Conservation (phyloP, 164 flowering plant genomes). For the Cinnamomum chago region DNA sequence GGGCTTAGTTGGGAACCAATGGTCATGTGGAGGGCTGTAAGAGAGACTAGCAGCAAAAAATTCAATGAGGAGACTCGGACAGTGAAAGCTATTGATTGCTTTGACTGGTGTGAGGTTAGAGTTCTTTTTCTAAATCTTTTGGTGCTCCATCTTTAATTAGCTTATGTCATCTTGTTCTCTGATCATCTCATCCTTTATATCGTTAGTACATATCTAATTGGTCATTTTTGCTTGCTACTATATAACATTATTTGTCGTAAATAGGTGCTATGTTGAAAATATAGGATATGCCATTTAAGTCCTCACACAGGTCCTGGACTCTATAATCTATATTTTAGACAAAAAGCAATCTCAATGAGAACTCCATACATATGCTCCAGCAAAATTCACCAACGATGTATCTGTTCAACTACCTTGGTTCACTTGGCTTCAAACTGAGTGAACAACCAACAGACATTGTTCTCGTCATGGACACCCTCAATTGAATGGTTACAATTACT, state of each 20-base stretch:
- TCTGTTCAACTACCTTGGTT: background rate
- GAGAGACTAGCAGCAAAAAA: constrained; percentile 36
- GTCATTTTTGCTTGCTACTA: background rate
- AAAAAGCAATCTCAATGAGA: background rate
- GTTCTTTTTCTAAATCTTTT: background rate
- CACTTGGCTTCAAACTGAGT: background rate
- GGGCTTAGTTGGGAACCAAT: constrained; percentile 93
- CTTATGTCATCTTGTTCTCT: background rate
- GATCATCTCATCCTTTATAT: background rate
- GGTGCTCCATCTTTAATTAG: background rate
- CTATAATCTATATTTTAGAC: background rate
- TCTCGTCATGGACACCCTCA: background rate
- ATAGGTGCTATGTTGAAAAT: background rate
- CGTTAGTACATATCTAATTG: background rate
- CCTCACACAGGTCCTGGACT: background rate
- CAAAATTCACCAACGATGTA: too few relatives aligned
- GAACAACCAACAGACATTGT: background rate
- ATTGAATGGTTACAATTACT: background rate
- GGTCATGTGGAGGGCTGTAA: constrained; percentile 82
- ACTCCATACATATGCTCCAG: background rate
- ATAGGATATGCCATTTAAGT: background rate
- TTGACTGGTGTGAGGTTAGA: constrained; percentile 82
- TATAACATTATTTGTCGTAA: too few relatives aligned
- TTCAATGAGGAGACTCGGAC: constrained; percentile 35
- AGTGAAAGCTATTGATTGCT: constrained; percentile 76